These are phyloP conservation scores for Salix purpurea DNA, from an alignment of 345 rosid genomes.

Conservation along the genomic window DNA sequence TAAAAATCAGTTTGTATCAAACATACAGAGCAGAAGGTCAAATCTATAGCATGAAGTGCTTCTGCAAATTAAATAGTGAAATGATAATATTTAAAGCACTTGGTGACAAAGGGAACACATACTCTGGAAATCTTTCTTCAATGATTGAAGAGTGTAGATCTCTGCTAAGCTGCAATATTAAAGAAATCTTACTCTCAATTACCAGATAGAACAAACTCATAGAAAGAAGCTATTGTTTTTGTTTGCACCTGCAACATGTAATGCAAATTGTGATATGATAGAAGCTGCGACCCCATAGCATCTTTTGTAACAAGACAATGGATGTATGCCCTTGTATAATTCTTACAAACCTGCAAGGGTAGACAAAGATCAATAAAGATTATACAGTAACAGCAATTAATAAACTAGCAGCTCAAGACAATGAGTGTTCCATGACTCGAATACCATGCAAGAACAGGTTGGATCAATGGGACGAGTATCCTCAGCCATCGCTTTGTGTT, in stretches of 20 bases:
- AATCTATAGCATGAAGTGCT: too few relatives aligned
- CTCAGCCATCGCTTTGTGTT: slow-evolving; percentile 55
- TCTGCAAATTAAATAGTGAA: not conserved
- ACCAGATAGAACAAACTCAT: slow-evolving; percentile 1
- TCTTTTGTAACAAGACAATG: slow-evolving; percentile 73
- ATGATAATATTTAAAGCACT: not conserved
- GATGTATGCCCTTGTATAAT: slow-evolving; percentile 64
- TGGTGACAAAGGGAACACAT: slow-evolving; percentile 23
- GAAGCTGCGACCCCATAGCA: slow-evolving; percentile 82
- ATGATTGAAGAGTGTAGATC: slow-evolving; percentile 58
- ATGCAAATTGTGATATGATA: slow-evolving; percentile 70
- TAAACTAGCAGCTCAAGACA: not conserved
- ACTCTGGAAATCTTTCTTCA: slow-evolving; percentile 60
- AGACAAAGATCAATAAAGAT: not conserved
- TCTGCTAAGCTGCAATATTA: slow-evolving; percentile 58
- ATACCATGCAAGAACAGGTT: slow-evolving; percentile 65
- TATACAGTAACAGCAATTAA: not conserved
- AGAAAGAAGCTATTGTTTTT: not conserved
- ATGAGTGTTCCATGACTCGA: slow-evolving; percentile 6
- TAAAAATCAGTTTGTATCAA: not conserved
- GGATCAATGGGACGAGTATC: slow-evolving; percentile 72
- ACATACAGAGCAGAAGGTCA: not conserved
- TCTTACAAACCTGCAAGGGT: slow-evolving; percentile 64
- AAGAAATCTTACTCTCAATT: slow-evolving; percentile 1
- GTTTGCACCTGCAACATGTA: slow-evolving; percentile 56